Conservation (phyloP, 2,329 filamentous ascomycete genomes). For the Aspergillus puulaauensis region DNA sequence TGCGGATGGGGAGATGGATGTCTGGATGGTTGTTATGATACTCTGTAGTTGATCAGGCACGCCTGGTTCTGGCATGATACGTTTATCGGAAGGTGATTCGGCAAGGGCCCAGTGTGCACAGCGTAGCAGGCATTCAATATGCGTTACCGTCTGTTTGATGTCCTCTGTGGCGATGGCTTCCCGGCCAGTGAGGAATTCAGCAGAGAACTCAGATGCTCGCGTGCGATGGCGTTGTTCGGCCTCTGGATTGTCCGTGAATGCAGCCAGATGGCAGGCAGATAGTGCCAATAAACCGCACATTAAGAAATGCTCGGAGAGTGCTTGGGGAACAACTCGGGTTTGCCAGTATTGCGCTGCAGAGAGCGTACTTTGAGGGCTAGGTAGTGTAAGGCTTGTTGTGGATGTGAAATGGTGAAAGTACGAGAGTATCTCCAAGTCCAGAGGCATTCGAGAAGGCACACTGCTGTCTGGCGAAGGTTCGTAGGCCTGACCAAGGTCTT, state of each 20-base stretch:
- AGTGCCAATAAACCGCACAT: slow-evolving; percentile 9
- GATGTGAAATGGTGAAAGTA: slow-evolving; percentile 11
- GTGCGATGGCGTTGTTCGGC: not conserved
- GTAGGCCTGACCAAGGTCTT: not conserved
- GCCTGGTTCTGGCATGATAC: not conserved
- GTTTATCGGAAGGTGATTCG: not conserved
- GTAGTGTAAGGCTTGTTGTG: not conserved
- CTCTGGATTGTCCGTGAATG: not conserved
- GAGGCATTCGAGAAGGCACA: no score
- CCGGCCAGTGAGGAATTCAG: not conserved
- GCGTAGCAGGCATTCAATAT: not conserved
- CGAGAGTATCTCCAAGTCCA: slow-evolving; percentile 3
- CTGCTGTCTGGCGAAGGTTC: no score
- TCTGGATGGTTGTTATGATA: not conserved
- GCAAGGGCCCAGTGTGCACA: not conserved
- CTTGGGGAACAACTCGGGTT: not conserved
- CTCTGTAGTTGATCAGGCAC: not conserved
- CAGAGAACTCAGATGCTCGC: not conserved
- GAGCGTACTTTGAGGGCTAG: not conserved
- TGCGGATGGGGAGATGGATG: not conserved
- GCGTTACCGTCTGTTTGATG: not conserved
- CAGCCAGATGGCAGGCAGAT: slow-evolving; percentile 4
- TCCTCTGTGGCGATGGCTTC: not conserved
- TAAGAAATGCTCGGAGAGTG: not conserved
- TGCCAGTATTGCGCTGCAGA: not conserved